Evolutionary conservation across 768 basidiomycete genomes (phyloP).

Genomic region (Phlebiopsis gigantea): DNA sequence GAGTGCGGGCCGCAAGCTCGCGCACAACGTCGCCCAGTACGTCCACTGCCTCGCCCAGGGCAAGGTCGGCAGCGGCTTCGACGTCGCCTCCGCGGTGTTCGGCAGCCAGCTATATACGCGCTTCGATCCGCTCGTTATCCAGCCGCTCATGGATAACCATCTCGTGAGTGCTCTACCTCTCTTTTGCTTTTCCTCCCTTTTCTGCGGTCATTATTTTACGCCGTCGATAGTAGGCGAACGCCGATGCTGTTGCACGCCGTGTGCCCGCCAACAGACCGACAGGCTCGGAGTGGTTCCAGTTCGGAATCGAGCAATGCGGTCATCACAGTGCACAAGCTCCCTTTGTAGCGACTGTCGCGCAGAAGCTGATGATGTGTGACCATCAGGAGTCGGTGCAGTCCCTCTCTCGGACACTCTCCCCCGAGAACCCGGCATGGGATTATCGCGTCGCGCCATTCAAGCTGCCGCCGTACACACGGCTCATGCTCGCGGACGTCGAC

Average conservation of each 20-base stretch:
- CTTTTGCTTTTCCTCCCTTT: neutral
- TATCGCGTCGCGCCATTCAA: slow-evolving; percentile 62
- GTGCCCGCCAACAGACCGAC: too few species aligned
- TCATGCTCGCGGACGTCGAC: slow-evolving; percentile 94
- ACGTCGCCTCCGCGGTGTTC: slow-evolving; percentile 89
- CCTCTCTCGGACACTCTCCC: slow-evolving; percentile 51
- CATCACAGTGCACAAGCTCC: neutral
- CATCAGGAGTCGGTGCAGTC: slow-evolving; percentile 12
- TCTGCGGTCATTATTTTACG: too few species aligned
- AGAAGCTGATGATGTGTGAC: neutral
- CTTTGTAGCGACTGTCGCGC: slow-evolving; percentile 10
- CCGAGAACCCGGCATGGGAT: slow-evolving; percentile 71
- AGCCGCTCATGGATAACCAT: slow-evolving; percentile 56
- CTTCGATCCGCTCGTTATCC: slow-evolving; percentile 70
- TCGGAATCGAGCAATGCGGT: too few species aligned
- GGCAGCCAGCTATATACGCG: slow-evolving; percentile 92
- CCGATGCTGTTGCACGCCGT: too few species aligned
- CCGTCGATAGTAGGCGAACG: too few species aligned
- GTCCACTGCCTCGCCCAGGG: slow-evolving; percentile 96
- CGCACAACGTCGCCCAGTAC: slow-evolving; percentile 93
- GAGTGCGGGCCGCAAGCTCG: slow-evolving; percentile 50
- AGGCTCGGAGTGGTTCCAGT: neutral
- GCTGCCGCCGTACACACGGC: slow-evolving; percentile 76
- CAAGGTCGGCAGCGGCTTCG: slow-evolving; percentile 97
- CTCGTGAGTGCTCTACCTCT: slow-evolving; percentile 25